Percentiles rank a stretch among this genome's conserved stretches.
Conservation (phyloP, 352 stramenopile genomes). For the Pythium sukuiense region DNA sequence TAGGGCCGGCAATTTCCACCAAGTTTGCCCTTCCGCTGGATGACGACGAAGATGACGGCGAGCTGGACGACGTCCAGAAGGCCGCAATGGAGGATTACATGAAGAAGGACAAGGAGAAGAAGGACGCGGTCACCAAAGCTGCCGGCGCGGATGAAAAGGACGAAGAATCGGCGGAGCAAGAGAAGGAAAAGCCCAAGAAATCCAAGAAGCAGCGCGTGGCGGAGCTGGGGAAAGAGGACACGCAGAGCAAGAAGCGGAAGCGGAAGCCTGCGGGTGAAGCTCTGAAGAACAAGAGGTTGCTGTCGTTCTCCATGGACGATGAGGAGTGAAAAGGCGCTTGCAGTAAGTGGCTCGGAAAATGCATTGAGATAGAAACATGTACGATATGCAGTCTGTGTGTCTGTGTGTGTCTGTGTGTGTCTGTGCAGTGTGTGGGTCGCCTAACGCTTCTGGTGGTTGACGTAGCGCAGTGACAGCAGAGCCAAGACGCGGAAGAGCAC, state of each 20-base stretch:
- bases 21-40: conserved; percentile 64
- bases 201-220: conserved; percentile 44
- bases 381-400: conserved; percentile 1
- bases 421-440: not conserved
- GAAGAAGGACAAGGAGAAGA: conserved; percentile 48
- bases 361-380: conserved; percentile 3
- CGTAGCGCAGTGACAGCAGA: conserved; percentile 33
- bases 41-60: conserved; percentile 58
- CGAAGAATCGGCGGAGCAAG: conserved; percentile 13
- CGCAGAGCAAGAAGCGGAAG: conserved; percentile 57
- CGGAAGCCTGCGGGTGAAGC: conserved; percentile 40
- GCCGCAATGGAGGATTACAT: conserved; percentile 75
- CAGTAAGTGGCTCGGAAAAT: not conserved
- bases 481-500: conserved; percentile 32
- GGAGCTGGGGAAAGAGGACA: conserved; percentile 32
- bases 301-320: conserved; percentile 85
- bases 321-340: conserved; percentile 34
- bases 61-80: conserved; percentile 81
- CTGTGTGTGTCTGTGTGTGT: not conserved
- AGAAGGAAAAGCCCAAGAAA: conserved; percentile 27
- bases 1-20: conserved; percentile 56
- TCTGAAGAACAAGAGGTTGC: conserved; percentile 74
- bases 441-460: conserved; percentile 43
- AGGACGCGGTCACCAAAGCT: conserved; percentile 16
- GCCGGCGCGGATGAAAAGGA: conserved; percentile 2